Evolutionary conservation across 2,329 filamentous ascomycete species (phyloP).

Genomic region (Leptographium radiaticola): DNA sequence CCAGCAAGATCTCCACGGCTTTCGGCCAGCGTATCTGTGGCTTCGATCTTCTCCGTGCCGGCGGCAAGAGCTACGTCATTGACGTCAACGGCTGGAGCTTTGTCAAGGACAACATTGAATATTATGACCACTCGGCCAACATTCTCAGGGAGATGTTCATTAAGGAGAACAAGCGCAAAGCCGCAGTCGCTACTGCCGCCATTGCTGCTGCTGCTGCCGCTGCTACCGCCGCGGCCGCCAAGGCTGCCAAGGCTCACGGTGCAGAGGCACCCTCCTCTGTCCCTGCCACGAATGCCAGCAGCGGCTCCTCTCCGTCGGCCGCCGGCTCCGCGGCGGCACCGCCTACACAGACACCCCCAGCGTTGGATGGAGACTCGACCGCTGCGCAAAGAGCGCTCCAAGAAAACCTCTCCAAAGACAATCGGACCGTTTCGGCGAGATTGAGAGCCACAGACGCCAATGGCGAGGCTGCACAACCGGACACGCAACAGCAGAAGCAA

Average conservation of each 20-base stretch:
- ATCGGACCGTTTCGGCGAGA: conserved; percentile 9
- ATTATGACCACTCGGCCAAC: conserved; percentile 81
- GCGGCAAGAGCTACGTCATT: conserved; percentile 88
- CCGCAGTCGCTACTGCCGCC: conserved; percentile 1
- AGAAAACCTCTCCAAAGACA: conserved; percentile 15
- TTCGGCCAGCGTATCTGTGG: conserved; percentile 95
- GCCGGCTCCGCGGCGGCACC: conserved; percentile 10
- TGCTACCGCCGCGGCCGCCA: conserved; percentile 13
- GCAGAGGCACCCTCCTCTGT: conserved; percentile 16
- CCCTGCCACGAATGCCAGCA: conserved; percentile 11
- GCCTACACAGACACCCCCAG: conserved; percentile 9
- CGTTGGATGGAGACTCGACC: conserved; percentile 8
- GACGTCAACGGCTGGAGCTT: conserved; percentile 99
- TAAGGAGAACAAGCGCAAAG: conserved; percentile 55
- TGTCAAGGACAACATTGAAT: conserved; percentile 97
- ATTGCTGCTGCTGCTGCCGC: conserved; percentile 10
- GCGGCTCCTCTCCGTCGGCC: conserved; percentile 10
- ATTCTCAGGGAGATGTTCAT: conserved; percentile 85
- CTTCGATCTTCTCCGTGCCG: conserved; percentile 82
- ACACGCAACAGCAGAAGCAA: neutral
- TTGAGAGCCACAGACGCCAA: neutral
- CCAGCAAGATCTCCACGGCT: conserved; percentile 75
- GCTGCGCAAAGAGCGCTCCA: conserved; percentile 8
- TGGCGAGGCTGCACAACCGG: neutral
- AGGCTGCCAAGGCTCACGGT: conserved; percentile 4